phyloP scores from a whole-genome alignment of 768 basidiomycete genomes.

The Psilocybe azurescens region DNA sequence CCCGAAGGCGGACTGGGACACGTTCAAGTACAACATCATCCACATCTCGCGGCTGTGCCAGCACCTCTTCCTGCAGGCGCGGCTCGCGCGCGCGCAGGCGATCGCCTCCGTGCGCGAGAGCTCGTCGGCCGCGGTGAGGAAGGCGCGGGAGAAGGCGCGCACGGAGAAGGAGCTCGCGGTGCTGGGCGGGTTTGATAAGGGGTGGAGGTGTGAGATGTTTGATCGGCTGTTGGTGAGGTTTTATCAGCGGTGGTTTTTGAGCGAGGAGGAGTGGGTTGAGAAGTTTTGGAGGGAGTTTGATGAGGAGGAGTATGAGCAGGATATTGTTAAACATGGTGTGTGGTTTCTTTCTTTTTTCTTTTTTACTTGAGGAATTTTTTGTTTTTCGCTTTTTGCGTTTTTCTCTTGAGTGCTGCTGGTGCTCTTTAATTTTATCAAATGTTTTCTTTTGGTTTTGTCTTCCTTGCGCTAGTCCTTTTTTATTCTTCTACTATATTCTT shows the following conservation, averaged over 20 bases:
- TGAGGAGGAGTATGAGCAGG: constrained; percentile 43
- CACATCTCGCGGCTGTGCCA: constrained; percentile 46
- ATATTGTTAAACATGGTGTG: constrained; percentile 44
- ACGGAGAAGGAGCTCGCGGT: constrained; percentile 7
- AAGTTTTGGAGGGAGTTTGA: constrained; percentile 46
- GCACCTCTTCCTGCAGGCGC: constrained; percentile 39
- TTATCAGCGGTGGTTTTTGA: constrained; percentile 47
- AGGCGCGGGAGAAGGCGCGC: constrained; percentile 6
- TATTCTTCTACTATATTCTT: background rate
- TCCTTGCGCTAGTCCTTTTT: background rate
- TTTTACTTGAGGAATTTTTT: background rate
- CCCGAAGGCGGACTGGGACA: constrained; percentile 44
- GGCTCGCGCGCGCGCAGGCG: constrained; percentile 21
- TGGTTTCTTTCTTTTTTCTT: constrained; percentile 13
- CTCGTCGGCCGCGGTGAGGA: background rate
- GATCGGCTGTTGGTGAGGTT: constrained; percentile 49
- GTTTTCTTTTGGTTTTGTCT: no score
- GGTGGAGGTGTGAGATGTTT: constrained; percentile 46
- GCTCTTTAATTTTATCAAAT: background rate
- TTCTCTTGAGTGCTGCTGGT: background rate
- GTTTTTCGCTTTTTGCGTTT: background rate
- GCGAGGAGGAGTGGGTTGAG: constrained; percentile 40
- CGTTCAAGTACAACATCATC: constrained; percentile 47
- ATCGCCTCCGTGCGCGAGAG: background rate
- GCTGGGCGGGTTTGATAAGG: constrained; percentile 32